A percentile compares a stretch with the other conserved stretches of the same genome.
These are phyloP conservation scores for Elsinoe batatas DNA, from an alignment of 2,329 filamentous ascomycete genomes.

Conservation along the genomic window DNA sequence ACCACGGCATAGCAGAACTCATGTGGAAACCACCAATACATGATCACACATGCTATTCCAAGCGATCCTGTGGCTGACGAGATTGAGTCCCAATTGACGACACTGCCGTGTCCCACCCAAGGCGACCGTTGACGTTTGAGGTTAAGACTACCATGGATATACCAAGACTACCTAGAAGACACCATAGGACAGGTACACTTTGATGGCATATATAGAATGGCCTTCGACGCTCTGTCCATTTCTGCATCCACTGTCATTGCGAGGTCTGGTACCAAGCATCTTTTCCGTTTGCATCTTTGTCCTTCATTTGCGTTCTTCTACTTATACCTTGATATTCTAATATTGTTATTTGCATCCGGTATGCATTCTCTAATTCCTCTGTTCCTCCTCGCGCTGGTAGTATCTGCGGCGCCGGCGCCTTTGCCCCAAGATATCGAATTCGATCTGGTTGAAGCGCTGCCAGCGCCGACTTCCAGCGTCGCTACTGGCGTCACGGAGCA, in stretches of 20 bases:
- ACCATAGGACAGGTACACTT: not conserved
- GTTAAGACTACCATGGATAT: not conserved
- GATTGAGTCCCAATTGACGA: too few relatives aligned
- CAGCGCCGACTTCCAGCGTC: slow-evolving; percentile 12
- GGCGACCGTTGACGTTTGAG: slow-evolving; percentile 7
- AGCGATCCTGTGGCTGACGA: too few relatives aligned
- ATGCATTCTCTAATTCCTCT: slow-evolving; percentile 14
- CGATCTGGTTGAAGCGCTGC: slow-evolving; percentile 15
- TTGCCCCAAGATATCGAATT: slow-evolving; percentile 17
- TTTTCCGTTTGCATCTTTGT: not conserved
- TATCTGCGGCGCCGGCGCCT: slow-evolving; percentile 7
- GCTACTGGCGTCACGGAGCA: slow-evolving; percentile 13
- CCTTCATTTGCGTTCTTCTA: not conserved
- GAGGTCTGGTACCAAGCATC: slow-evolving; percentile 9
- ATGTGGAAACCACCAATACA: too few relatives aligned
- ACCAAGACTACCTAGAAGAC: not conserved
- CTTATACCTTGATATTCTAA: not conserved
- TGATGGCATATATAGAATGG: not conserved
- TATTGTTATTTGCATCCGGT: not conserved
- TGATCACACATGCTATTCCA: too few relatives aligned
- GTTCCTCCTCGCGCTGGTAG: slow-evolving; percentile 3
- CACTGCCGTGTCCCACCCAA: not conserved
- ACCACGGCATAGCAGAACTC: too few relatives aligned
- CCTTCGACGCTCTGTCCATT: not conserved
- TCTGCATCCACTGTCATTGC: not conserved